Evolutionary conservation across 805 yeast genomes (phyloP), one percentile per base, ranked within the genome.

Genomic region (Wickerhamomyces hampshirensis): DNA sequence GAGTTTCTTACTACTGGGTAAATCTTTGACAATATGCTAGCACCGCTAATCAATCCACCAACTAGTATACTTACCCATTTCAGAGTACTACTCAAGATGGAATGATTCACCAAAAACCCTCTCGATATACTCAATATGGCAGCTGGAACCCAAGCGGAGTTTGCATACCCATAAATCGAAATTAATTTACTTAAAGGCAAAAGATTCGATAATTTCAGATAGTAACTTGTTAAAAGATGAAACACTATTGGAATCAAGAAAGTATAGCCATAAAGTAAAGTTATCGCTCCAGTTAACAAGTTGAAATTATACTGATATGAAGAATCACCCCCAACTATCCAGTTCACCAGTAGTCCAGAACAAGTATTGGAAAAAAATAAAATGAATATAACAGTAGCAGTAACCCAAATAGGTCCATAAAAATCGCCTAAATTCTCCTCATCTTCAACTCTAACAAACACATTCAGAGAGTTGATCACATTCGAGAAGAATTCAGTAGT

Each of bases 391-490:
- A 86, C 74, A 0, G 95, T 82, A 0, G 88, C 87, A 10, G 91
- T 84, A 30, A 89, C 78, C 98, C 98, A 89, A 14, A 87, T 65
- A 6, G 94, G 83, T 1, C 96, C 96, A 57, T 87, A 91, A 35
- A 89, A 62, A 51, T 89, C 98, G 4, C 81, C 75, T 35, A 45
- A 39, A 12, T 68, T 66, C 27, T 68, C 68, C 31, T 66, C 65
- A 47, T 65, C 46, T 43, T 60, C 68, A 23, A 58, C 65, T 6
- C 50, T 53, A 13, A 50, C 51, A 28, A 69, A 46, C 13, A 89
- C 84, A 47, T 83, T 80, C 28, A 80, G 44, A 0, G 88, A 76
- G 38, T 66, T 54, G 17, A 65, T 53, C 38, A 82, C 67, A 39
- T 84, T 75, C 13, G 43, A 47, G 31, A 73, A 54, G 42, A 86